These are phyloP conservation scores for Stereocaulon alpinum DNA, from an alignment of 495 filamentous ascomycete genomes.

Conservation along the genomic window DNA sequence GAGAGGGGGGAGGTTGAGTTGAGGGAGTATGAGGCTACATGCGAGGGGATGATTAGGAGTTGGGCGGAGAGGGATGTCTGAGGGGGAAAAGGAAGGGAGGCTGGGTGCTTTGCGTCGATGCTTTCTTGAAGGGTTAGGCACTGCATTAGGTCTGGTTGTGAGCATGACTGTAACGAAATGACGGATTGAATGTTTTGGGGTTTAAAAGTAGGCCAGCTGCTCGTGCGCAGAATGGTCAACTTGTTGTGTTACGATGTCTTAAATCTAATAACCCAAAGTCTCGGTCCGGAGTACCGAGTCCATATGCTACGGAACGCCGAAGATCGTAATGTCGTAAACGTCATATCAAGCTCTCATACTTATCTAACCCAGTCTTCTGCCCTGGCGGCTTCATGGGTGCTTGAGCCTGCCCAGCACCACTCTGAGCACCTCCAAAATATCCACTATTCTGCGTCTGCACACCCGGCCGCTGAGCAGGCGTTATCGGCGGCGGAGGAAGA, in stretches of 20 bases:
- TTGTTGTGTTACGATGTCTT: neutral
- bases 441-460: slow-evolving; percentile 20
- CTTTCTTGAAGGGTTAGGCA: no score
- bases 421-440: slow-evolving; percentile 18
- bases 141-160: neutral
- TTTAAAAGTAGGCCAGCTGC: neutral
- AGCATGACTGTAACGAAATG: neutral
- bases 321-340: neutral
- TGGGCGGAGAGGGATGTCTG: slow-evolving; percentile 63
- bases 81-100: neutral
- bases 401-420: slow-evolving; percentile 12
- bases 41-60: slow-evolving; percentile 82
- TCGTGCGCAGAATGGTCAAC: no score
- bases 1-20: slow-evolving; percentile 63
- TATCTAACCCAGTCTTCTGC: slow-evolving; percentile 57
- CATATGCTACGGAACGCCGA: neutral
- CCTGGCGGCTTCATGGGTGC: slow-evolving; percentile 31
- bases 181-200: neutral
- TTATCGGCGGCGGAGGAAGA: slow-evolving; percentile 34
- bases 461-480: slow-evolving; percentile 11
- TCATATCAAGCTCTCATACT: slow-evolving; percentile 71
- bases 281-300: neutral
- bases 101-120: no score
- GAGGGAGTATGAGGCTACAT: slow-evolving; percentile 81
- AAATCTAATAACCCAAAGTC: neutral